Conservation (phyloP, 1,139 yeast genomes). For the Blastobotrys illinoisensis region DNA sequence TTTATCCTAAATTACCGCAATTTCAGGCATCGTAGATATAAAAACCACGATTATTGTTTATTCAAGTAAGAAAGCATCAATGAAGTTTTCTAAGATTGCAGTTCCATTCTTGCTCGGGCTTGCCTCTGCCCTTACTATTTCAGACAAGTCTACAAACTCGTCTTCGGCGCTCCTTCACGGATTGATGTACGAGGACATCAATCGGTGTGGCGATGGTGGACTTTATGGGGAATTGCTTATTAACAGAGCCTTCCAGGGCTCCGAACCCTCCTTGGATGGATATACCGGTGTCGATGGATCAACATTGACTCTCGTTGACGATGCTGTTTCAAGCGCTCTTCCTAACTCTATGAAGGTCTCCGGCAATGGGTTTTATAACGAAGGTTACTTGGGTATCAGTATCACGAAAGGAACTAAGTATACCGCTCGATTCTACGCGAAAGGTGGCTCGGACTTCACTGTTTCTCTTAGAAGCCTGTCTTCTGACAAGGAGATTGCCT, state of each 20-base stretch:
- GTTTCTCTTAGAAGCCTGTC: slow-evolving; percentile 5
- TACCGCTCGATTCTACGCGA: slow-evolving; percentile 10
- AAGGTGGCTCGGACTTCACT: slow-evolving; percentile 8
- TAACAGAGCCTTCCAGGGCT: slow-evolving; percentile 10
- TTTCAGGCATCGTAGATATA: too few species aligned
- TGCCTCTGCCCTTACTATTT: background rate
- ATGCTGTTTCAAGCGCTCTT: slow-evolving; percentile 1
- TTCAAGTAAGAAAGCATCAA: background rate
- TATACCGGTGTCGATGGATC: slow-evolving; percentile 6
- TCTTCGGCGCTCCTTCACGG: slow-evolving; percentile 8
- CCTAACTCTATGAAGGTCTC: slow-evolving; percentile 4
- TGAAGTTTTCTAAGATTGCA: background rate
- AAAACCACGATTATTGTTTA: too few species aligned
- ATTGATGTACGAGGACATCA: slow-evolving; percentile 9
- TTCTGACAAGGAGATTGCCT: slow-evolving; percentile 1
- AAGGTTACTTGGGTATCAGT: slow-evolving; percentile 8
- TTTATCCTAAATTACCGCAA: too few species aligned
- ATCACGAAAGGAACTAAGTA: slow-evolving; percentile 9
- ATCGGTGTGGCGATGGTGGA: slow-evolving; percentile 8
- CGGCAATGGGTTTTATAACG: slow-evolving; percentile 7
- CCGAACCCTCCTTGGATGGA: slow-evolving; percentile 4
- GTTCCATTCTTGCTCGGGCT: background rate
- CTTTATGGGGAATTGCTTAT: slow-evolving; percentile 8
- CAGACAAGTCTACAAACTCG: slow-evolving; percentile 7
- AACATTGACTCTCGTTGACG: slow-evolving; percentile 1